Conservation (phyloP, 495 filamentous ascomycete species). For the Stereocaulon alpinum region DNA sequence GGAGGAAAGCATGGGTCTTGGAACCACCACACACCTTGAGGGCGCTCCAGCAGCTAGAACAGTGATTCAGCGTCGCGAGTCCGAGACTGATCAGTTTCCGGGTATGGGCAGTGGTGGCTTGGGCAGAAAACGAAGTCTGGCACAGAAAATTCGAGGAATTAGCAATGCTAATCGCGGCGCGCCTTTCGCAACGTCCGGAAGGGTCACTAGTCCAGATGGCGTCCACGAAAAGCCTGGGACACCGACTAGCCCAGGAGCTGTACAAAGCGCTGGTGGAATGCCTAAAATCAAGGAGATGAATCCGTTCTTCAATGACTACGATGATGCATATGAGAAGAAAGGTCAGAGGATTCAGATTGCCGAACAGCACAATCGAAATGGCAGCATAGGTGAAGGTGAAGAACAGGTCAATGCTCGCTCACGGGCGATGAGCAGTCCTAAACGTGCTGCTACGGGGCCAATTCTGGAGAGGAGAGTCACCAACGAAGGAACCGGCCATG, state of each 20-base stretch:
- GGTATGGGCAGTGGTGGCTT: conserved; percentile 46
- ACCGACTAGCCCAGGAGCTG: conserved; percentile 23
- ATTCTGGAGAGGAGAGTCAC: conserved; percentile 59
- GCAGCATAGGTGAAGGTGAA: conserved; percentile 29
- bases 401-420: conserved; percentile 29
- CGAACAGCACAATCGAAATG: conserved; percentile 37
- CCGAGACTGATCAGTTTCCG: conserved; percentile 44
- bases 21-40: conserved; percentile 92
- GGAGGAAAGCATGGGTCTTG: conserved; percentile 71
- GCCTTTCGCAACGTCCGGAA: conserved; percentile 40
- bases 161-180: conserved; percentile 41
- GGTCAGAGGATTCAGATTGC: conserved; percentile 47
- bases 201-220: conserved; percentile 42
- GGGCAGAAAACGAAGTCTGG: conserved; percentile 84
- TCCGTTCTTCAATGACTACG: conserved; percentile 83
- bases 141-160: conserved; percentile 69
- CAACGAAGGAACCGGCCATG: conserved; percentile 44
- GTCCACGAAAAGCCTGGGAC: conserved; percentile 14
- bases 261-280: conserved; percentile 28
- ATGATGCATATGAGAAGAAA: conserved; percentile 61
- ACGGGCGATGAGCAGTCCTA: conserved; percentile 55
- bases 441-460: conserved; percentile 27
- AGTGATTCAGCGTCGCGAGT: conserved; percentile 69
- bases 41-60: conserved; percentile 79
- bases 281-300: conserved; percentile 40